A percentile compares a stretch with the other conserved stretches of the same genome.
Conservation (phyloP, 2,329 filamentous ascomycete genomes). For the Paecilomyces sp. region DNA sequence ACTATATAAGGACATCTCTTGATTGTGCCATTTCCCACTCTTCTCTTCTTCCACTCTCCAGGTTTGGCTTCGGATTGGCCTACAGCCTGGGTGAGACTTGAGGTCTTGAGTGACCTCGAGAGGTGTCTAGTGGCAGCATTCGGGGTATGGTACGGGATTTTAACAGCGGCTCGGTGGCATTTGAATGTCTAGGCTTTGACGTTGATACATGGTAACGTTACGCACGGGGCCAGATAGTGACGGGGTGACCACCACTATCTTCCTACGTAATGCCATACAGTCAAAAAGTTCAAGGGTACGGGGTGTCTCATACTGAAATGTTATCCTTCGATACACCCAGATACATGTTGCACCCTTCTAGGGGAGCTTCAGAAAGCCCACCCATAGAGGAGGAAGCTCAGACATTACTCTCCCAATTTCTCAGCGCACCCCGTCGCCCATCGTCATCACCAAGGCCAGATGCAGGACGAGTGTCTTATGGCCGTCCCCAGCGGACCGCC, state of each 20-base stretch:
- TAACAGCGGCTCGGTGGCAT: too few relatives aligned
- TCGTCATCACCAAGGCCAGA: not conserved
- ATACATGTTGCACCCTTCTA: not conserved
- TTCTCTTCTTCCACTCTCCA: not conserved
- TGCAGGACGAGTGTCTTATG: not conserved
- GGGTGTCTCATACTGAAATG: not conserved
- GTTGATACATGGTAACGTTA: too few relatives aligned
- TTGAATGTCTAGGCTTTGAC: not conserved
- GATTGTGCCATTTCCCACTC: not conserved
- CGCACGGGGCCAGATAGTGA: too few relatives aligned
- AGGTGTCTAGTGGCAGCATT: too few relatives aligned
- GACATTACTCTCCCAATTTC: constrained; percentile 19
- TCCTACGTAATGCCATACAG: not conserved
- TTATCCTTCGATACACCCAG: not conserved
- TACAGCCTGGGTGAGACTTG: too few relatives aligned
- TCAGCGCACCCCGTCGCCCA: constrained; percentile 6
- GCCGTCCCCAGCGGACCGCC: not conserved
- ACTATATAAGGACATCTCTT: not conserved
- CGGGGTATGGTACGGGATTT: too few relatives aligned
- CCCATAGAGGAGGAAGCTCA: constrained; percentile 13
- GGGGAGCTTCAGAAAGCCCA: constrained; percentile 12
- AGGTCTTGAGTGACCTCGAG: too few relatives aligned
- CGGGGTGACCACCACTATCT: too few relatives aligned
- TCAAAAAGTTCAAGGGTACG: not conserved
- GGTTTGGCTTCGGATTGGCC: too few relatives aligned